Base-by-base conservation (phyloP, 1,139 yeast species). In the Suzukiozyma palmioleophila region DNA sequence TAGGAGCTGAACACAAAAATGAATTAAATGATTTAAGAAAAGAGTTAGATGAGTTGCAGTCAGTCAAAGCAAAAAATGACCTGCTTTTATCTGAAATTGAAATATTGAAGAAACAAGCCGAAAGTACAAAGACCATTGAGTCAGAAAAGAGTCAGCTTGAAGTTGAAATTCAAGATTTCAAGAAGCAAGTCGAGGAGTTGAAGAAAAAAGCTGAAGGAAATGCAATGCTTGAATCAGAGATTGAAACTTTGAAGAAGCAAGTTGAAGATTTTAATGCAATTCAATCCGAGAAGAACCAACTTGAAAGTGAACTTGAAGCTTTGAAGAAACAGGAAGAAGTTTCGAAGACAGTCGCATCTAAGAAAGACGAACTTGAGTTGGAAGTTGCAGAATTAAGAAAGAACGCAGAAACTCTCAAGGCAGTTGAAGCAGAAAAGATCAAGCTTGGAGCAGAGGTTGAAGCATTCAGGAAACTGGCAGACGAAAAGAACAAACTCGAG, bases 311-410 rank as follows among this genome's bases (percentile, higher is more conserved):
- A 28, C 13, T 39, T 13, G 40, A 36, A 22, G 30, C 32, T 21
- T 31, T 27, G 26, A 28, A 26, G 14, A 33, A 31, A 10, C 15
- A 26, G 22, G 14, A 1, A n/a, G 15, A 39, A 14, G 30, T 16
- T 7, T 27, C 29, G 21, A 25, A 39, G 18, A 35, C 33, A 16
- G 16, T 42, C 8, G 40, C 46, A 29, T 38, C 39, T 9, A 39
- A 42, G n/a, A 28, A 51, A 2, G 37, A 36, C 14, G 40, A 35
- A 18, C 34, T 43, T 26, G 39, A 42, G 18, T 37, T 39, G 36
- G 50, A 55, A 37, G 37, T 54, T 16, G 32, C 44, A 16, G 32
- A 39, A 3, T 28, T 28, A 14, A 13, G 8, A 3, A 28, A 21
- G 15, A 32, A n/a, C 15, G 26, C 13, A 10, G 30, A 27, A 18